Evolutionary conservation across 345 rosid genomes (phyloP).

Genomic region (Turnera subulata): DNA sequence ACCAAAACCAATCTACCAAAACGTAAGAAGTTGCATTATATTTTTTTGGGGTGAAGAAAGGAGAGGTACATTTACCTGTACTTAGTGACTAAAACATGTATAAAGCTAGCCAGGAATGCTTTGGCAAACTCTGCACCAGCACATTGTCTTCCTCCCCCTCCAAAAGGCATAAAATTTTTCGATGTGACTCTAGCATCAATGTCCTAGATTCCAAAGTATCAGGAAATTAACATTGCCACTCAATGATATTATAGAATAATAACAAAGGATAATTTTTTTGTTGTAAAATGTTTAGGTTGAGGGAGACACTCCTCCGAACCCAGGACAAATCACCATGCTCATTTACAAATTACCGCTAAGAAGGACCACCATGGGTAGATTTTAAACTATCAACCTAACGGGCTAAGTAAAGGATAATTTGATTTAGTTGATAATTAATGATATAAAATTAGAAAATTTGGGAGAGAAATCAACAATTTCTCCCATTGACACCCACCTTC

Average conservation of each 20-base stretch:
- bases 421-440: neutral
- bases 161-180: constrained; percentile 31
- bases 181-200: constrained; percentile 6
- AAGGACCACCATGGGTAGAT: no score
- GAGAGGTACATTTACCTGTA: constrained; percentile 8
- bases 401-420: neutral
- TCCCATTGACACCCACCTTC: constrained; percentile 20
- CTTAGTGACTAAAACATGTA: constrained; percentile 28
- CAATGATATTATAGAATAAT: no score
- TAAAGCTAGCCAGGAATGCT: constrained; percentile 15
- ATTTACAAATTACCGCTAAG: no score
- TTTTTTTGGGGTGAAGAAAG: neutral
- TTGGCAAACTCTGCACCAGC: constrained; percentile 26
- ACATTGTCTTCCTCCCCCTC: constrained; percentile 26
- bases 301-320: no score
- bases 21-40: no score
- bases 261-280: no score
- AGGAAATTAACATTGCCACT: no score
- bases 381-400: no score
- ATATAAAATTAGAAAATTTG: neutral
- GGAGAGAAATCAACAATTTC: no score
- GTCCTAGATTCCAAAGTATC: neutral
- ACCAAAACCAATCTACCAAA: neutral
- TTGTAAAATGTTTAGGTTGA: no score
- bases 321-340: no score